Evolutionary conservation across 352 stramenopile genomes (phyloP), one percentile per base, ranked within the genome.

Genomic region (Globisporangium carolinianum): DNA sequence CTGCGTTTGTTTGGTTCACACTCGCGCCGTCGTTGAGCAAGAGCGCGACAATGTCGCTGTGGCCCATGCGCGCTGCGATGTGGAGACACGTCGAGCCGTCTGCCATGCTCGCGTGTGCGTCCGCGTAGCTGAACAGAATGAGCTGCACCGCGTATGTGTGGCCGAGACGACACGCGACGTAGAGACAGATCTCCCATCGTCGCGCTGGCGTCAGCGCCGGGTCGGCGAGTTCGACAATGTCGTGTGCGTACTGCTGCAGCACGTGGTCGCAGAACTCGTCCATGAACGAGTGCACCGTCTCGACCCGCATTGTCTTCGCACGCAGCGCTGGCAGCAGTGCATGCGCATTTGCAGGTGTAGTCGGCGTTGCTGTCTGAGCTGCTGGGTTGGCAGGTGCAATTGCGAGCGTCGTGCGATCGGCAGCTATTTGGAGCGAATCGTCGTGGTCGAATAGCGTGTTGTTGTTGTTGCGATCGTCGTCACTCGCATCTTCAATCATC

Each of bases 181-280:
- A 89, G 41, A 91, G 62, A 12, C 69, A 82, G 52, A 91, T 77
- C 63, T 89, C 79, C 82, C 82, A 91, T n/a, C 75, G 75, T 2
- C 82, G 73, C 17, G 72, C 35, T 18, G 66, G 37, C 5, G 76
- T 75, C 51, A 91, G 74, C 2, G 73, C 68, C 14, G 71, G 65
- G 15, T 58, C 64, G 38, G 74, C 59, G 3, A 91, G 55, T 60
- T 89, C 79, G 3, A 63, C 68, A 48, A 91, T 86, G 57, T 89
- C 79, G 52, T 65, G 67, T 32, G 75, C 79, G 55, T 87, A 85
- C 51, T 88, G 73, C 32, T 54, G 70, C 24, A 89, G 58, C 35
- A 89, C 66, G 10, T 83, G 76, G 36, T 89, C 74, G 58, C 82
- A 85, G 53, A 89, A 91, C 49, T 91, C 82, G 55, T 91, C 82